Evolutionary conservation across 192 early-diverging fungal species (phyloP).

Genomic region (Lobosporangium transversale): DNA sequence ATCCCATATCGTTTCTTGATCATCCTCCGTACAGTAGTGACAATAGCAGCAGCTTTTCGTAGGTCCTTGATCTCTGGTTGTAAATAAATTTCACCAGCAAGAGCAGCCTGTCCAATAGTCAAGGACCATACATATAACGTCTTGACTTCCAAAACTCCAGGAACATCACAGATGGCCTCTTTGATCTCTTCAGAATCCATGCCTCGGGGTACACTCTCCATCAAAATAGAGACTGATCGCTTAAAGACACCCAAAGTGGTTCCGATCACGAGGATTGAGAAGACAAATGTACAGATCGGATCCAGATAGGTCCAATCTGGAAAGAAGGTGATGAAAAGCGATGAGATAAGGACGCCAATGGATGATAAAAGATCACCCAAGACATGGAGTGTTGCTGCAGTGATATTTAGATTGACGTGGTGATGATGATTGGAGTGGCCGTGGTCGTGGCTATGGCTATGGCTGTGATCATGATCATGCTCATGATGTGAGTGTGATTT

Average conservation of each 20-base stretch:
- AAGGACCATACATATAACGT: constrained; percentile 72
- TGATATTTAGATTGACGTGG: constrained; percentile 72
- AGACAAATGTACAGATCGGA: constrained; percentile 85
- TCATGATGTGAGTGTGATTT: constrained; percentile 6
- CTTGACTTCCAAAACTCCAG: constrained; percentile 64
- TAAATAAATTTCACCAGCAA: constrained; percentile 48
- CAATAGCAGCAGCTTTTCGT: constrained; percentile 51
- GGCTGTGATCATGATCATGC: constrained; percentile 24
- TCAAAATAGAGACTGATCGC: constrained; percentile 72
- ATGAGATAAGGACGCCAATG: constrained; percentile 82
- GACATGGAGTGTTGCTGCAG: constrained; percentile 81
- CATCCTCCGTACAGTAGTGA: constrained; percentile 48
- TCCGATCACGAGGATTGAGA: constrained; percentile 77
- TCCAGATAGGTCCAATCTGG: constrained; percentile 73
- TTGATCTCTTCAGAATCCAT: constrained; percentile 60
- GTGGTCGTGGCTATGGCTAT: constrained; percentile 37
- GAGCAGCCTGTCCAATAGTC: constrained; percentile 61
- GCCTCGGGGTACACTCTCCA: constrained; percentile 72
- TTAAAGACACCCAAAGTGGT: constrained; percentile 76
- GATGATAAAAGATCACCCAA: constrained; percentile 84
- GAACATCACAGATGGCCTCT: constrained; percentile 57
- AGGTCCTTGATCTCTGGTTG: constrained; percentile 31
- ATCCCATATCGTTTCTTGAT: constrained; percentile 59
- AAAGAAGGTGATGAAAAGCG: constrained; percentile 70
- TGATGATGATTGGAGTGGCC: constrained; percentile 55